Conservation (phyloP, 495 filamentous ascomycete genomes). For the Tetracladium marchalianum region DNA sequence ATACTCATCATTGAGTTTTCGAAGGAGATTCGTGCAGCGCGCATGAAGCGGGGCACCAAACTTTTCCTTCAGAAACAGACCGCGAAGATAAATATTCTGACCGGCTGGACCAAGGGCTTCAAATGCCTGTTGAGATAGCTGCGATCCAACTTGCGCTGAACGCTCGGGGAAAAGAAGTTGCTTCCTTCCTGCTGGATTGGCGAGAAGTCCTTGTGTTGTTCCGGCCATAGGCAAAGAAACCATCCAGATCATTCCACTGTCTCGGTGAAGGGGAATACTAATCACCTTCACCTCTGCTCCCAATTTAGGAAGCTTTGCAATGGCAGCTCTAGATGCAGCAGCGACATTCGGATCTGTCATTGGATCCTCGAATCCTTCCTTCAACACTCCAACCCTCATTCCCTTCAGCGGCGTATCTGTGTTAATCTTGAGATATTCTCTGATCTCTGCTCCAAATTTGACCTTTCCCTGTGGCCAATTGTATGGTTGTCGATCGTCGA, state of each 20-base stretch:
- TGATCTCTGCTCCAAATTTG: constrained; percentile 22
- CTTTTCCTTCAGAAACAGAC: constrained; percentile 22
- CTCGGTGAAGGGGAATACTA: constrained; percentile 39
- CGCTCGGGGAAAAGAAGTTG: constrained; percentile 25
- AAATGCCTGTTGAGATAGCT: constrained; percentile 25
- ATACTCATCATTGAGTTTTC: constrained; percentile 34
- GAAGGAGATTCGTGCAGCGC: constrained; percentile 26
- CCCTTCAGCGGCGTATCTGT: constrained; percentile 29
- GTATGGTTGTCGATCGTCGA: constrained; percentile 44
- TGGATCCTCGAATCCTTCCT: constrained; percentile 36
- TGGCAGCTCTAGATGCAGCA: constrained; percentile 31
- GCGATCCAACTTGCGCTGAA: constrained; percentile 16
- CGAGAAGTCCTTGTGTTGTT: constrained; percentile 21
- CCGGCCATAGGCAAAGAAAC: constrained; percentile 19
- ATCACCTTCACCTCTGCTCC: constrained; percentile 43
- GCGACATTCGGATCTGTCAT: constrained; percentile 33
- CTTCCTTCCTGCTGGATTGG: constrained; percentile 22
- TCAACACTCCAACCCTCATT: constrained; percentile 41
- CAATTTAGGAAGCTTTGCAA: constrained; percentile 34
- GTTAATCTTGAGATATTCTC: constrained; percentile 9
- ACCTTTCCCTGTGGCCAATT: constrained; percentile 29
- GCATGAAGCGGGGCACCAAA: constrained; percentile 23
- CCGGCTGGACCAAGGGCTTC: constrained; percentile 25
- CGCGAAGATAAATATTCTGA: constrained; percentile 23
- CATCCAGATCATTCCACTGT: constrained; percentile 40